phyloP scores from a whole-genome alignment of 2,329 filamentous ascomycete species.

The Colletotrichum sp. region DNA sequence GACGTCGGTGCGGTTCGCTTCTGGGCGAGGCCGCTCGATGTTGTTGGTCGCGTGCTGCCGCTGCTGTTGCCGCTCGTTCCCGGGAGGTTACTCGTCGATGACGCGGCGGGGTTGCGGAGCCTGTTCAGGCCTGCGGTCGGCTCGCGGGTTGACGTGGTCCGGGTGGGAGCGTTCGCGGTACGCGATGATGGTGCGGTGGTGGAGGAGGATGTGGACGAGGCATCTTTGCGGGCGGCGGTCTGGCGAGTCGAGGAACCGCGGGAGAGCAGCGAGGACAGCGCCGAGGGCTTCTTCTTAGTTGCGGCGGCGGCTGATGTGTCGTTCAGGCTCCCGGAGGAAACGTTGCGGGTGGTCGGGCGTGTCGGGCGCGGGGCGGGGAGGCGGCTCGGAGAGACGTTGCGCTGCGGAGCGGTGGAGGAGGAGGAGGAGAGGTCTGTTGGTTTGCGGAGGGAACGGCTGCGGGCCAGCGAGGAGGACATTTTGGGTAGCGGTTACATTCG shows the following conservation, averaged over 20 bases:
- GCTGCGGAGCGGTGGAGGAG: neutral
- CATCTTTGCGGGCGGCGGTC: neutral
- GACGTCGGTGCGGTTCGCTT: slow-evolving; percentile 28
- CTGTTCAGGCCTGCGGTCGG: slow-evolving; percentile 3
- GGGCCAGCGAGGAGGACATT: slow-evolving; percentile 50
- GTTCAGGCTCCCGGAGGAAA: slow-evolving; percentile 1
- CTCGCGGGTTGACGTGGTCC: slow-evolving; percentile 12
- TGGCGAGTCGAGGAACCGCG: slow-evolving; percentile 4
- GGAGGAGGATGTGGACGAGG: neutral
- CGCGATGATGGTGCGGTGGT: neutral
- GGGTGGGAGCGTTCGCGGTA: neutral
- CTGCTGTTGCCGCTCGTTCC: slow-evolving; percentile 13
- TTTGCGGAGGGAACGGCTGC: slow-evolving; percentile 55
- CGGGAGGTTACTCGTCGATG: slow-evolving; percentile 25
- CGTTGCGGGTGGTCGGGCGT: slow-evolving; percentile 11
- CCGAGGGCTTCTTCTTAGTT: slow-evolving; percentile 5
- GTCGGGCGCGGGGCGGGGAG: slow-evolving; percentile 11
- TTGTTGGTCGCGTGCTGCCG: slow-evolving; percentile 26
- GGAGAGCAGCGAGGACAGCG: neutral
- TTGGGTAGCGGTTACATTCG: neutral
- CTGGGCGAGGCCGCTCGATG: slow-evolving; percentile 29
- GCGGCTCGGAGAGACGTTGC: slow-evolving; percentile 14
- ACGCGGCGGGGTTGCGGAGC: neutral
- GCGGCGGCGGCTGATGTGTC: slow-evolving; percentile 17
- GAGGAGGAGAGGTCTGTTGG: slow-evolving; percentile 28